phyloP scores from a whole-genome alignment of 768 basidiomycete genomes.

The Suillus subluteus region DNA sequence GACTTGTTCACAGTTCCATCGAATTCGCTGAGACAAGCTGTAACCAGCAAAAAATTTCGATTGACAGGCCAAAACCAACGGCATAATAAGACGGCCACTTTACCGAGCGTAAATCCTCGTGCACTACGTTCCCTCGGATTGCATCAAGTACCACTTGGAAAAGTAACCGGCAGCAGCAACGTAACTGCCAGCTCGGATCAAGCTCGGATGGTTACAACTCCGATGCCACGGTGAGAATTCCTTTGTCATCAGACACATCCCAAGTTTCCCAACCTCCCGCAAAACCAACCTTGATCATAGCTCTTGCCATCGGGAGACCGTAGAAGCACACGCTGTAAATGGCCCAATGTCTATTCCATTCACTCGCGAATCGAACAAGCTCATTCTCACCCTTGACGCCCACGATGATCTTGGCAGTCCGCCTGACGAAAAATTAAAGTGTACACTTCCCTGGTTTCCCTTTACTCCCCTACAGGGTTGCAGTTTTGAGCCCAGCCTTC shows the following conservation, averaged over 20 bases:
- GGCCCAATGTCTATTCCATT: background rate
- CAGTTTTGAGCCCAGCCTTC: background rate
- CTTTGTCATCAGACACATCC: background rate
- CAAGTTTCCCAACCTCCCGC: background rate
- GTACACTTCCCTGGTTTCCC: background rate
- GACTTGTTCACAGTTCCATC: background rate
- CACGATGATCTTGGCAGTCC: background rate
- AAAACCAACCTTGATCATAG: too few relatives aligned
- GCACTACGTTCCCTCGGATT: background rate
- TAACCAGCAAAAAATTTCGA: background rate
- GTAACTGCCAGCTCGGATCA: too few relatives aligned
- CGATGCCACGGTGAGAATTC: background rate
- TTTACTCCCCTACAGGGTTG: background rate
- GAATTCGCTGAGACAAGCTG: background rate
- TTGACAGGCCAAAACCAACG: background rate
- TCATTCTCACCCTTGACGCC: background rate
- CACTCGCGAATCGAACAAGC: background rate
- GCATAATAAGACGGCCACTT: background rate
- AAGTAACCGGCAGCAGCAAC: background rate
- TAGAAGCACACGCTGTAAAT: background rate
- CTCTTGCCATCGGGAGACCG: background rate
- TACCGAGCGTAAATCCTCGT: background rate
- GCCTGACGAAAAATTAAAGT: background rate
- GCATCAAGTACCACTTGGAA: background rate
- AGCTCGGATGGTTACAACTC: background rate